Evolutionary conservation across 441 rosid species (phyloP).

Genomic region (Geranium incanum): DNA sequence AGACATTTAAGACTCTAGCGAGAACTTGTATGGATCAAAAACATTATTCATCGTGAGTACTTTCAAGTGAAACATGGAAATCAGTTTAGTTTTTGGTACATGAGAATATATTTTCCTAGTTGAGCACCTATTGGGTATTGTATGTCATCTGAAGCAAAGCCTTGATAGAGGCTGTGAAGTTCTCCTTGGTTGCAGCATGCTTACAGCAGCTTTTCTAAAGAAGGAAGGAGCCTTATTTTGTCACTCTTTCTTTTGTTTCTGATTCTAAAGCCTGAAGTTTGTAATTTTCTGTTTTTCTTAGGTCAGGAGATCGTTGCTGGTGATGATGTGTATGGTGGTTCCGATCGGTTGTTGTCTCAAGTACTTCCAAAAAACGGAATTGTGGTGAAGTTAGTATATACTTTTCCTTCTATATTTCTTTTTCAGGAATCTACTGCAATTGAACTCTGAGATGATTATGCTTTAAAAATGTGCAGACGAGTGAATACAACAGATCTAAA

Average conservation of each 20-base stretch:
- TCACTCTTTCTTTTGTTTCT: not conserved
- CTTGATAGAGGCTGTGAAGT: not conserved
- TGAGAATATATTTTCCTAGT: not conserved
- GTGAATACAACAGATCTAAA: slow-evolving; percentile 58
- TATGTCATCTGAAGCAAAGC: not conserved
- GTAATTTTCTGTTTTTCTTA: slow-evolving; percentile 16
- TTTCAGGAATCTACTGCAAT: slow-evolving; percentile 4
- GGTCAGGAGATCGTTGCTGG: slow-evolving; percentile 90
- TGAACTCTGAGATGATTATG: slow-evolving; percentile 17
- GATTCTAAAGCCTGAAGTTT: not conserved
- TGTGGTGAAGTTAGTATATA: slow-evolving; percentile 57
- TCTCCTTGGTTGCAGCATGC: not conserved
- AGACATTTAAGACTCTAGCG: not conserved
- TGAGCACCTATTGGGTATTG: not conserved
- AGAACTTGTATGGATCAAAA: not conserved
- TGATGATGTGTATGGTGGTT: slow-evolving; percentile 87
- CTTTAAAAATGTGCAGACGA: slow-evolving; percentile 41
- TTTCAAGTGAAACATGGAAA: not conserved
- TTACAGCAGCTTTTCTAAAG: not conserved
- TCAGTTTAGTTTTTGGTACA: not conserved
- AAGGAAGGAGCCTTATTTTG: not conserved
- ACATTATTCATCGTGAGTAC: not conserved
- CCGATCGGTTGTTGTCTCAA: slow-evolving; percentile 76
- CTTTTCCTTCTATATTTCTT: not conserved
- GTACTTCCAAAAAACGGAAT: slow-evolving; percentile 68